Base-by-base conservation (phyloP, 441 rosid genomes). In the Gossypium laxum region DNA sequence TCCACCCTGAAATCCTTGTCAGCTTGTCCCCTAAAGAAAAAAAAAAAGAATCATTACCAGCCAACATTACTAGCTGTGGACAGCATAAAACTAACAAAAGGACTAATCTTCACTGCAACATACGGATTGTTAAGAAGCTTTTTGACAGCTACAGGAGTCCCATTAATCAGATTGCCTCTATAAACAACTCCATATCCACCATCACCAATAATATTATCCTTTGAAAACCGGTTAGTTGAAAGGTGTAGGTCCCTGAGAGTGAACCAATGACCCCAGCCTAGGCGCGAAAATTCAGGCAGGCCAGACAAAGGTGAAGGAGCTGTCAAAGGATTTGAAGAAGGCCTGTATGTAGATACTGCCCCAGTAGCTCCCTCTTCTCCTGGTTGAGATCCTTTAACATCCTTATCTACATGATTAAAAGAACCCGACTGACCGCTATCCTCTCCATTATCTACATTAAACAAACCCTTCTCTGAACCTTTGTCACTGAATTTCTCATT, bases 221-320 rank as follows among this genome's bases (percentile, higher is more conserved):
- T 86, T 0, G 89, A 74, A 73, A 89, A 89, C 52, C 83, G 79
- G 71, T 79, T 85, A 65, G 94, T 89, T 8, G 90, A 90, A 2
- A 81, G 76, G 19, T 89, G 90, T 24, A 89, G 89, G 76, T 89
- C 94, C 76, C 94, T 86, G 69, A 89, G 76, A 19, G 94, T 89
- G 79, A 89, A 89, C 94, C 94, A 89, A 56, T 87, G 94, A 22
- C 94, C 94, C 94, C 94, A 89, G 59, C 94, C 94, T 43, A 86
- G 76, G 24, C 80, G 88, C 0, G 94, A 87, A 74, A 79, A 83
- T 63, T 89, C 90, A 2, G 91, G 89, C 72, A 87, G 81, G 41
- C 89, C 91, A 8, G 83, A 72, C 69, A 87, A 76, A 67, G 91
- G 90, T 7, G 90, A 87, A 59, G 86, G 85, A 41, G 86, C 77